Evolutionary conservation across 2,329 filamentous ascomycete species (phyloP).

Genomic region (Juglanconis juglandina): DNA sequence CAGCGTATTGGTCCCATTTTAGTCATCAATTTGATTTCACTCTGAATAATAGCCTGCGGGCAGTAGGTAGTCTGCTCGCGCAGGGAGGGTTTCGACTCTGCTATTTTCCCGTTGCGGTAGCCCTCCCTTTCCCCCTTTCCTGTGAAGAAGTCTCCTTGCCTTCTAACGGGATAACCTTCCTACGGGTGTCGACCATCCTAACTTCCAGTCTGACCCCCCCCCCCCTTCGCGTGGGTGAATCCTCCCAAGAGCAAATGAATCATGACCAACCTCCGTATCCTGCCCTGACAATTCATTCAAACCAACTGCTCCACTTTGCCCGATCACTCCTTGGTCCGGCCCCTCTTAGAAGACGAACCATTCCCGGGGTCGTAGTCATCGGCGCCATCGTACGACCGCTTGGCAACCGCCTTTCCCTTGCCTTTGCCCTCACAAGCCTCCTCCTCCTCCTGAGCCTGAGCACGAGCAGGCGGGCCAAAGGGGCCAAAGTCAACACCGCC

Average conservation of each 20-base stretch:
- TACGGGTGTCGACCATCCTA: too few species aligned
- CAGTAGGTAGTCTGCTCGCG: neutral
- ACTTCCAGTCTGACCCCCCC: neutral
- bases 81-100: neutral
- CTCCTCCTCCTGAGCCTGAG: neutral
- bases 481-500: neutral
- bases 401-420: neutral
- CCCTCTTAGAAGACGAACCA: neutral
- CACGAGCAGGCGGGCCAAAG: neutral
- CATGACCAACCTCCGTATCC: too few species aligned
- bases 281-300: too few species aligned
- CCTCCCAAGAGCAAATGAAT: neutral
- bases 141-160: too few species aligned
- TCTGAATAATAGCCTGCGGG: neutral
- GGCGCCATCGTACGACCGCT: neutral
- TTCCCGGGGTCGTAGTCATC: neutral
- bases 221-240: neutral
- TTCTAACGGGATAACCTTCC: too few species aligned
- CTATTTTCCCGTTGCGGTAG: too few species aligned
- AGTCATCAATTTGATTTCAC: neutral
- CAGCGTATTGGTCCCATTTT: slow-evolving; percentile 19
- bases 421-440: neutral
- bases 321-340: neutral
- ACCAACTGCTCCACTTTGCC: neutral
- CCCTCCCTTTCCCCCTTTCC: too few species aligned